A percentile compares a stretch with the other conserved stretches of the same genome.
phyloP scores from a whole-genome alignment of 179 eudicot species.

The Silene coronaria region DNA sequence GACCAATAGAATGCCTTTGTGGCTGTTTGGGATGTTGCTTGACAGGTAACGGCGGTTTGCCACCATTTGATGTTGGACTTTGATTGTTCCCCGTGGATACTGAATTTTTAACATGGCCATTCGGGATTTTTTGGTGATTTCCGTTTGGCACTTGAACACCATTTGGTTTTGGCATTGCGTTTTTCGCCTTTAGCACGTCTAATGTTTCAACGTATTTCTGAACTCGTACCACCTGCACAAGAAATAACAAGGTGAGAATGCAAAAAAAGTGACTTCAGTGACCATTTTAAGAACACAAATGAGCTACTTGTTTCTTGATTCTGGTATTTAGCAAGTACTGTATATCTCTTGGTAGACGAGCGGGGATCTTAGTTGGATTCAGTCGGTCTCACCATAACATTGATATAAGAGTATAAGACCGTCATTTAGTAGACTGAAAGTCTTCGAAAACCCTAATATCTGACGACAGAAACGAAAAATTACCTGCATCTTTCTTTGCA shows the following conservation, averaged over 20 bases:
- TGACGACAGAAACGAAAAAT: not conserved
- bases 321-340: not conserved
- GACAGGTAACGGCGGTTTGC: conserved; percentile 29
- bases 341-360: not conserved
- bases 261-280: not conserved
- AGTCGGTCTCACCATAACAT: not conserved
- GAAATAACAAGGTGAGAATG: not conserved
- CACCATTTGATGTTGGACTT: conserved; percentile 23
- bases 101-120: conserved; percentile 22
- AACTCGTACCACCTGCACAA: conserved; percentile 56
- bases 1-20: conserved; percentile 39
- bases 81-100: conserved; percentile 5
- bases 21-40: conserved; percentile 36
- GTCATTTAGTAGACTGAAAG: not conserved
- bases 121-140: conserved; percentile 18
- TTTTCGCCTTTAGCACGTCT: conserved; percentile 58
- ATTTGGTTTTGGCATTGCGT: conserved; percentile 34
- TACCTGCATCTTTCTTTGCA: conserved; percentile 95
- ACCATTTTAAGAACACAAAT: not conserved
- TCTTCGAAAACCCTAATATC: not conserved
- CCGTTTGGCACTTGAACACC: conserved; percentile 21
- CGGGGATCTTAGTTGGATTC: not conserved
- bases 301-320: not conserved
- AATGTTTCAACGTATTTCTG: conserved; percentile 73
- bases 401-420: not conserved